Conservation (phyloP, 2,329 filamentous ascomycete species). For the Hypoxylon sp. region DNA sequence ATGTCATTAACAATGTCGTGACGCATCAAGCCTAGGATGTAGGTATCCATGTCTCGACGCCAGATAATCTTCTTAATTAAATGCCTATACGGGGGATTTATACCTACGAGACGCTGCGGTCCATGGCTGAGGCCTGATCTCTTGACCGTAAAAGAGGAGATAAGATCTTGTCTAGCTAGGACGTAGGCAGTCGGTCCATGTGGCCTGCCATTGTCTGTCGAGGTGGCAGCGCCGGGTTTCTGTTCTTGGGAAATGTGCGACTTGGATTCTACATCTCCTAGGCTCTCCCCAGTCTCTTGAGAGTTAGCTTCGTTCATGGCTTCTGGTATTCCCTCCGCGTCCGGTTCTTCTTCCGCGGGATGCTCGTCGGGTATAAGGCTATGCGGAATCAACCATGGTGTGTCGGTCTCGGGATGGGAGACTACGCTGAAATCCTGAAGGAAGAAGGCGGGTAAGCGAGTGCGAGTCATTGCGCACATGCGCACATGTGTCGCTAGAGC, state of each 20-base stretch:
- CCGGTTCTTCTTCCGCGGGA: conserved; percentile 14
- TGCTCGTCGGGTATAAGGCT: conserved; percentile 54
- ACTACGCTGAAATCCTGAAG: conserved; percentile 73
- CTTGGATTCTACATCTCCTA: conserved; percentile 18
- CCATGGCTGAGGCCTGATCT: conserved; percentile 33
- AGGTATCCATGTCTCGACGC: conserved; percentile 70
- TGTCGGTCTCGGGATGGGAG: conserved; percentile 66
- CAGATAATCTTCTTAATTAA: conserved; percentile 56
- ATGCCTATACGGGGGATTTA: conserved; percentile 34
- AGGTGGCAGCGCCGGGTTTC: conserved; percentile 13
- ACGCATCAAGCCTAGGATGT: conserved; percentile 67
- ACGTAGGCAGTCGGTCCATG: conserved; percentile 52
- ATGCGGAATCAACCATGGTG: conserved; percentile 71
- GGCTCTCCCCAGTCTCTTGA: neutral
- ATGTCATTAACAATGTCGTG: conserved; percentile 64
- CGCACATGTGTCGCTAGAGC: conserved; percentile 74
- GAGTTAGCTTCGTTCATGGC: conserved; percentile 35
- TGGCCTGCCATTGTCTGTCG: conserved; percentile 8
- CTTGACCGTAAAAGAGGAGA: conserved; percentile 47
- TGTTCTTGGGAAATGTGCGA: conserved; percentile 7
- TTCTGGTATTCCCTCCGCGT: conserved; percentile 32
- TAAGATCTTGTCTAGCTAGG: conserved; percentile 55
- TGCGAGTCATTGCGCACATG: conserved; percentile 65
- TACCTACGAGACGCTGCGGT: conserved; percentile 32
- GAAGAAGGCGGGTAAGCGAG: conserved; percentile 71